Conservation (phyloP, 352 stramenopile species). For the Stramenopiles sp. region DNA sequence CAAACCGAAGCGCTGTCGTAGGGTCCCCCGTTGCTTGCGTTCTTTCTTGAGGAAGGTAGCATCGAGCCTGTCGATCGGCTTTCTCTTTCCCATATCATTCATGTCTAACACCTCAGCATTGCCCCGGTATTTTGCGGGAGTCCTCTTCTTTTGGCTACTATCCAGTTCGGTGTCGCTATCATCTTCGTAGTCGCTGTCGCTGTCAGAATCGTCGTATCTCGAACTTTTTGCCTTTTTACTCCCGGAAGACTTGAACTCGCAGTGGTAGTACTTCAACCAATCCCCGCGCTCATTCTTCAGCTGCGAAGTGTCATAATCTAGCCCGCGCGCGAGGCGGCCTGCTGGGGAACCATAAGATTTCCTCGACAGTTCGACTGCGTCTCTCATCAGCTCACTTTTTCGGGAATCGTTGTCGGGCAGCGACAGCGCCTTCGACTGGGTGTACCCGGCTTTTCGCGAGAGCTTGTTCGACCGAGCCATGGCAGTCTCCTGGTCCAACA, state of each 20-base stretch:
- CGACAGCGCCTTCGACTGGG: background rate
- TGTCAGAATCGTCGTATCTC: background rate
- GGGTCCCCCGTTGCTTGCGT: background rate
- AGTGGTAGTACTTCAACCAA: conserved; percentile 3
- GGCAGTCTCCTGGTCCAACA: background rate
- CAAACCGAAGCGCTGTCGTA: background rate
- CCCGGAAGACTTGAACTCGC: background rate
- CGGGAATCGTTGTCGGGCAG: background rate
- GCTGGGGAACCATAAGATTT: no score
- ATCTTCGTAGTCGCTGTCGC: background rate
- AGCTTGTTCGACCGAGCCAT: background rate
- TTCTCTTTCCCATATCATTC: background rate
- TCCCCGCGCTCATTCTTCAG: background rate
- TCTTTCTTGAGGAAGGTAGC: background rate
- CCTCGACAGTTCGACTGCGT: background rate
- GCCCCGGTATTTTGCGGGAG: background rate
- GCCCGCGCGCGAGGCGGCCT: background rate
- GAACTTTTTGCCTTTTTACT: background rate
- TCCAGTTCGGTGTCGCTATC: background rate
- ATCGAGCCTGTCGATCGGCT: background rate
- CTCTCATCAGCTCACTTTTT: background rate
- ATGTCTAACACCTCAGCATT: background rate
- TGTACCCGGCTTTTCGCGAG: background rate
- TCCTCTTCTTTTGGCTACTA: background rate
- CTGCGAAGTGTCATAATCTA: background rate